Conservation (phyloP, 805 yeast species). For the Gaillardinia entomophila region DNA sequence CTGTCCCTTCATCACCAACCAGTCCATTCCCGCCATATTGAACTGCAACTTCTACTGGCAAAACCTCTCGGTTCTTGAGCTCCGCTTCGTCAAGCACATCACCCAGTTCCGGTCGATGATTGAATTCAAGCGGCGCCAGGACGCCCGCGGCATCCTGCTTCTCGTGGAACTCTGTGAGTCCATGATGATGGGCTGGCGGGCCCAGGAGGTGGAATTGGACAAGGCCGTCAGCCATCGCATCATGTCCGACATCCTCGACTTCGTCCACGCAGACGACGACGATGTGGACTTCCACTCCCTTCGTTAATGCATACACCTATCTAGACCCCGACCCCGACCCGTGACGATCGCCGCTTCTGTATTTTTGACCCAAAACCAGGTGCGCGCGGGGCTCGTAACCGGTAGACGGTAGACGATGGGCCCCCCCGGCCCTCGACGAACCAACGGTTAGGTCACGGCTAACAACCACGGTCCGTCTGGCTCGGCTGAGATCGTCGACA, state of each 20-base stretch:
- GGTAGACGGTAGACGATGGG: too few relatives aligned
- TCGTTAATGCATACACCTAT: too few relatives aligned
- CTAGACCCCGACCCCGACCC: too few relatives aligned
- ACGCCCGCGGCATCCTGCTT: conserved; percentile 41
- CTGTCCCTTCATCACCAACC: conserved; percentile 56
- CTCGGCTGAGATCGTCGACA: too few relatives aligned
- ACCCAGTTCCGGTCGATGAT: conserved; percentile 60
- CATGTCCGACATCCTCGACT: conserved; percentile 56
- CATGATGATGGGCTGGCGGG: conserved; percentile 51
- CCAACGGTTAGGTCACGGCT: too few relatives aligned
- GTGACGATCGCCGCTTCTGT: too few relatives aligned
- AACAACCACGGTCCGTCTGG: too few relatives aligned
- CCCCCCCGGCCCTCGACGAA: too few relatives aligned
- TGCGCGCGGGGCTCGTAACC: too few relatives aligned
- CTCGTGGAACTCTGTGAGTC: conserved; percentile 76
- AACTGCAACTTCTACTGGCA: conserved; percentile 13
- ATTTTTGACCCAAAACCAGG: too few relatives aligned
- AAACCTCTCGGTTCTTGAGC: conserved; percentile 67
- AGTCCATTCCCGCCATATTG: conserved; percentile 48
- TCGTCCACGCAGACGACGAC: conserved; percentile 51
- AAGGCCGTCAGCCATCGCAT: conserved; percentile 50
- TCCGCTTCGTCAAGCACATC: conserved; percentile 55
- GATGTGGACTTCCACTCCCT: too few relatives aligned
- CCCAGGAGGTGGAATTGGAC: conserved; percentile 57
- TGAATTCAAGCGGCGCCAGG: conserved; percentile 56